Evolutionary conservation across 768 basidiomycete species (phyloP).

Genomic region (Podaxis pistillaris): DNA sequence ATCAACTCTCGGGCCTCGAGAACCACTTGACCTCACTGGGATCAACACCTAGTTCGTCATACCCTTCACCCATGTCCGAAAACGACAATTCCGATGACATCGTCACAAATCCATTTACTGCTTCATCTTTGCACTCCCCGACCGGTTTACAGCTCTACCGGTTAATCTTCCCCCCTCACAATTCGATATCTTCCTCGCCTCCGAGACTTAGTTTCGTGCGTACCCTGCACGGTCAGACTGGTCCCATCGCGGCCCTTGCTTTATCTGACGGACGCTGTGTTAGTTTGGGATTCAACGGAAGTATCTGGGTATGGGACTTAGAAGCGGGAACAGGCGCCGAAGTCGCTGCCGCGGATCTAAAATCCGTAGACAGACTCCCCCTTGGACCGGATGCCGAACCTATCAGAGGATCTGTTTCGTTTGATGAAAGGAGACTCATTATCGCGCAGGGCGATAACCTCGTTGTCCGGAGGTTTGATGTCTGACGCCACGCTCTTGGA

Average conservation of each 20-base stretch:
- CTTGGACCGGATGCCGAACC: constrained; percentile 17
- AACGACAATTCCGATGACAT: not conserved
- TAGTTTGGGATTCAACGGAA: constrained; percentile 66
- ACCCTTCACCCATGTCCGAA: constrained; percentile 23
- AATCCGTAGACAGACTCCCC: constrained; percentile 16
- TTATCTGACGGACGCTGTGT: constrained; percentile 84
- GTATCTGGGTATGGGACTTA: constrained; percentile 86
- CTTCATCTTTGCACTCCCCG: constrained; percentile 33
- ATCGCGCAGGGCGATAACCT: constrained; percentile 43
- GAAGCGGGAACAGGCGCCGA: constrained; percentile 55
- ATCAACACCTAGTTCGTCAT: constrained; percentile 17
- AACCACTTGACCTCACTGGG: constrained; percentile 17
- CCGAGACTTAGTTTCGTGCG: constrained; percentile 74
- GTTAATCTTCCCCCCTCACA: constrained; percentile 51
- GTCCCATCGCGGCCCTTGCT: constrained; percentile 64
- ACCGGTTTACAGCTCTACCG: constrained; percentile 74
- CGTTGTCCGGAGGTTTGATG: constrained; percentile 55
- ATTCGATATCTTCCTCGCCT: constrained; percentile 44
- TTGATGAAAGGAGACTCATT: constrained; percentile 76
- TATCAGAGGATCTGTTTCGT: constrained; percentile 50
- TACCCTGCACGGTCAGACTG: constrained; percentile 66
- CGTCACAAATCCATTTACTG: constrained; percentile 11
- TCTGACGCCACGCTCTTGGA: constrained; percentile 30
- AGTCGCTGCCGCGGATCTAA: constrained; percentile 31
- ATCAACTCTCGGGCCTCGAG: constrained; percentile 23